Evolutionary conservation across 1,284 basidiomycete genomes (phyloP).

Genomic region (Cutaneotrichosporon cyanovorans): DNA sequence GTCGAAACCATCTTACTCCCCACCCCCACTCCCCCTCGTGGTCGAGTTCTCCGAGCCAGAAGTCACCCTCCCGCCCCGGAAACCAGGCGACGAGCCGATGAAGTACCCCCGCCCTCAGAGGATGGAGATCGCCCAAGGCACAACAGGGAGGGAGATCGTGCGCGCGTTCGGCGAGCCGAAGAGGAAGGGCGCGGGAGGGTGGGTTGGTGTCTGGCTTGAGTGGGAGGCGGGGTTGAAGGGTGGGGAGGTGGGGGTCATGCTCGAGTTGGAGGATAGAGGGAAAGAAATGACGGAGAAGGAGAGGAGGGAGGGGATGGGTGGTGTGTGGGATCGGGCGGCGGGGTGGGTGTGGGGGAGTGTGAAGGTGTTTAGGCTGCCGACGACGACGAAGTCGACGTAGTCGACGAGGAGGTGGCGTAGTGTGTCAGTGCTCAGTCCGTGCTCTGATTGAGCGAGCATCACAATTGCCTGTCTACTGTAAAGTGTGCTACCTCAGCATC

Average conservation of each 20-base stretch:
- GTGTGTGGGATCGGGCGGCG: constrained; percentile 41
- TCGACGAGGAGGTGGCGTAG: no score
- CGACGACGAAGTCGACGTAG: not conserved
- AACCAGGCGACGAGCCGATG: constrained; percentile 12
- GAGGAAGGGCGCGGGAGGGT: constrained; percentile 81
- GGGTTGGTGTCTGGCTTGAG: constrained; percentile 83
- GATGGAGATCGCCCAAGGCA: constrained; percentile 51
- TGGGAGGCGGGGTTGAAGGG: constrained; percentile 51
- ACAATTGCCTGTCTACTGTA: no score
- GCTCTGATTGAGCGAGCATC: no score
- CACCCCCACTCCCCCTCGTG: constrained; percentile 52
- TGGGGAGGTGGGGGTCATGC: constrained; percentile 28
- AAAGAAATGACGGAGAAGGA: constrained; percentile 19
- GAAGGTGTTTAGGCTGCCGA: constrained; percentile 30
- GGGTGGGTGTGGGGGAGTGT: constrained; percentile 38
- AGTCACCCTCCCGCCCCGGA: constrained; percentile 37
- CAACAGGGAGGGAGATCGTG: constrained; percentile 70
- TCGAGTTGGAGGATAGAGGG: constrained; percentile 36
- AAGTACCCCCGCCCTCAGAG: constrained; percentile 37
- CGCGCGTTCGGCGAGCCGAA: constrained; percentile 66
- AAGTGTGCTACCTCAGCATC: no score
- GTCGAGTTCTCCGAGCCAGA: constrained; percentile 50
- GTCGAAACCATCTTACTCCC: constrained; percentile 10
- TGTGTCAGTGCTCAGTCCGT: no score
- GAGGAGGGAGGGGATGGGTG: constrained; percentile 34